Evolutionary conservation across 192 early-diverging fungal genomes (phyloP).

Genomic region (Entomortierella chlamydospora): DNA sequence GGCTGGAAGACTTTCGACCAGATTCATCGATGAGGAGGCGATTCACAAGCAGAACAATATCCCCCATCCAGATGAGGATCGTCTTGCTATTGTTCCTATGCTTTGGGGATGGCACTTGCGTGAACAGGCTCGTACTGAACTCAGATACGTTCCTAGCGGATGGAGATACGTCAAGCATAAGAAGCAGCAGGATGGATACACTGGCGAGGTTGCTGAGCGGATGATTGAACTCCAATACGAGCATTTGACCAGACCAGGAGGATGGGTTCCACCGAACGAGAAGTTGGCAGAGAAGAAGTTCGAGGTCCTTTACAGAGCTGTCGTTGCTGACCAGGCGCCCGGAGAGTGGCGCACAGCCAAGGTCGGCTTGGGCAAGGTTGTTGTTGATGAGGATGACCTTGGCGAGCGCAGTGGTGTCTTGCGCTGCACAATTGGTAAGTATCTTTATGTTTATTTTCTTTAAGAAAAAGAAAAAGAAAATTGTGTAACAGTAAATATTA

Average conservation of each 20-base stretch:
- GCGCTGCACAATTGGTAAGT: conserved; percentile 59
- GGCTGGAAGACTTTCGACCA: conserved; percentile 60
- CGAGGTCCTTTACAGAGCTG: conserved; percentile 39
- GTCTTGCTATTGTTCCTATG: conserved; percentile 56
- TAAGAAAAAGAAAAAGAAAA: not conserved
- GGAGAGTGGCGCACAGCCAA: conserved; percentile 38
- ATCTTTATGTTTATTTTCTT: too few species aligned
- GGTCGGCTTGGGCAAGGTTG: conserved; percentile 46
- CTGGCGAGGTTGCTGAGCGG: conserved; percentile 43
- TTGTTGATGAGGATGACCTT: conserved; percentile 54
- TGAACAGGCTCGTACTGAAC: conserved; percentile 54
- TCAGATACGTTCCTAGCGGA: conserved; percentile 57
- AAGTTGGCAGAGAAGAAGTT: conserved; percentile 55
- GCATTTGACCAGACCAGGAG: conserved; percentile 46
- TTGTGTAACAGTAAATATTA: not conserved
- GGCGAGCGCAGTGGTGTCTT: conserved; percentile 57
- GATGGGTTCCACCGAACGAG: conserved; percentile 45
- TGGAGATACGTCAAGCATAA: conserved; percentile 66
- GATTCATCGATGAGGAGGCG: conserved; percentile 56
- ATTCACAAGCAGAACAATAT: conserved; percentile 42
- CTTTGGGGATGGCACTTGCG: conserved; percentile 64
- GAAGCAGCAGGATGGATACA: conserved; percentile 51
- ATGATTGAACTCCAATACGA: conserved; percentile 61
- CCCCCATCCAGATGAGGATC: conserved; percentile 38
- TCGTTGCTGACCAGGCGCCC: conserved; percentile 36